These are phyloP conservation scores for Globisporangium recalcitrans DNA, from an alignment of 352 stramenopile species.

Conservation along the genomic window DNA sequence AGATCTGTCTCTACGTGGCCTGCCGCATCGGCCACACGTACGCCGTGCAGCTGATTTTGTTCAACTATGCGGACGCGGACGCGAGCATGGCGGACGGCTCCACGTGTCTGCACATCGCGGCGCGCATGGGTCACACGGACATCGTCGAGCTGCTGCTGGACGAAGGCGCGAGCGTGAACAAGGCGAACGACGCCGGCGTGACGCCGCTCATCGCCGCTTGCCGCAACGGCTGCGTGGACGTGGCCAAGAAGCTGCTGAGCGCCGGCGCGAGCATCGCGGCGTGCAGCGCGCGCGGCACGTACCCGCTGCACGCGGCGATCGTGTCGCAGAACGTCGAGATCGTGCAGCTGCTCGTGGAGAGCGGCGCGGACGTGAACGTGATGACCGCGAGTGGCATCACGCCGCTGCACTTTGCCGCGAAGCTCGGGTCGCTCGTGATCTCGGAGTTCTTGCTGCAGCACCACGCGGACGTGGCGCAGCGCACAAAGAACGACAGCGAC, in stretches of 20 bases:
- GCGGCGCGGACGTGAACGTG: conserved; percentile 63
- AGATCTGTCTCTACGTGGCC: conserved; percentile 67
- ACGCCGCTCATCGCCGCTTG: conserved; percentile 71
- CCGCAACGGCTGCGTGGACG: conserved; percentile 51
- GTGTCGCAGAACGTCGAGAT: conserved; percentile 62
- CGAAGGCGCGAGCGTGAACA: conserved; percentile 59
- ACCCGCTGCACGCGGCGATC: conserved; percentile 59
- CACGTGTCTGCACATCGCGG: conserved; percentile 66
- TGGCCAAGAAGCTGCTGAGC: conserved; percentile 49
- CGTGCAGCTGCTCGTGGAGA: conserved; percentile 58
- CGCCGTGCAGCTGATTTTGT: conserved; percentile 66
- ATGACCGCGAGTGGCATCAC: conserved; percentile 65
- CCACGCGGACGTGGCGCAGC: conserved; percentile 55
- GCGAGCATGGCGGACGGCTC: conserved; percentile 54
- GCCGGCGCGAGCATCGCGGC: conserved; percentile 37
- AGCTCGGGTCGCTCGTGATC: conserved; percentile 52
- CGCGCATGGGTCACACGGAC: conserved; percentile 60
- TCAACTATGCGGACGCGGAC: conserved; percentile 67
- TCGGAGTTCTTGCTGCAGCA: conserved; percentile 63
- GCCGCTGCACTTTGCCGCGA: conserved; percentile 73
- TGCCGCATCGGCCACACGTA: conserved; percentile 73
- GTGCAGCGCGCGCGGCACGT: conserved; percentile 50
- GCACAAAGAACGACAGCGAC: conserved; percentile 75
- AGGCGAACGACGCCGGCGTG: conserved; percentile 50
- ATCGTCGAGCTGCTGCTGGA: conserved; percentile 62